Base-by-base conservation (phyloP, 2,329 filamentous ascomycete species). In the Fusarium cicatricum region DNA sequence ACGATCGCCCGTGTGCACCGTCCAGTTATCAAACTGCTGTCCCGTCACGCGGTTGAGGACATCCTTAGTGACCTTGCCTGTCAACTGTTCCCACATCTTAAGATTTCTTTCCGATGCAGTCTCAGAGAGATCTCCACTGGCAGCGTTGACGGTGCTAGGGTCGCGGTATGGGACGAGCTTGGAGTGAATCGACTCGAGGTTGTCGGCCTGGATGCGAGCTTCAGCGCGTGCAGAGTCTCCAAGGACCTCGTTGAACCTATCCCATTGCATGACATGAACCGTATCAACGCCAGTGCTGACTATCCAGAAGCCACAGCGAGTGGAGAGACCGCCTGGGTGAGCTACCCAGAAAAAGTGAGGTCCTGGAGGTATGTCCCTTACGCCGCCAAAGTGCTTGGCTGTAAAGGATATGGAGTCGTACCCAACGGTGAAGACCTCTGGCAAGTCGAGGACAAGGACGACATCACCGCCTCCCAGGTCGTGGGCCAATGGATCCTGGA, bases 301-400 rank as follows among this genome's bases (percentile, higher is more conserved):
- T 49, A 87, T 75, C 85, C 85, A 88, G 67, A 82, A 85, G 5
- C 84, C 86, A 49, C 77, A 82, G 4, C 85, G 79, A 26, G 78
- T 71, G 2, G 82, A 82, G 15, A 78, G 74, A 15, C 76, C 75
- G 2, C 75, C 74, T 0, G 78, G 76, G 17, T 82, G 77, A 2
- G 84, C 77, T 23, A 82, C 78, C 84, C 85, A 88, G 52, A 87
- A 75, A 54, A 88, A 82, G 67, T 88, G 86, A 12, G 80, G 70
- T 0, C 86, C 86, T 0, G 75, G 67, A 0, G 84, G 83, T 21
- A 88, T 74, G 49, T 84, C 77, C 17, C 78, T 79, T 52, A 88
- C 75, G 16, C 85, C 85, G 8, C 74, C 72, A 61, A 87, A 83
- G 17, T 77, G 71, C 34, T 71, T 74, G 5, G 77, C 76, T 14